phyloP scores from a whole-genome alignment of 345 rosid species.

The Salix purpurea region DNA sequence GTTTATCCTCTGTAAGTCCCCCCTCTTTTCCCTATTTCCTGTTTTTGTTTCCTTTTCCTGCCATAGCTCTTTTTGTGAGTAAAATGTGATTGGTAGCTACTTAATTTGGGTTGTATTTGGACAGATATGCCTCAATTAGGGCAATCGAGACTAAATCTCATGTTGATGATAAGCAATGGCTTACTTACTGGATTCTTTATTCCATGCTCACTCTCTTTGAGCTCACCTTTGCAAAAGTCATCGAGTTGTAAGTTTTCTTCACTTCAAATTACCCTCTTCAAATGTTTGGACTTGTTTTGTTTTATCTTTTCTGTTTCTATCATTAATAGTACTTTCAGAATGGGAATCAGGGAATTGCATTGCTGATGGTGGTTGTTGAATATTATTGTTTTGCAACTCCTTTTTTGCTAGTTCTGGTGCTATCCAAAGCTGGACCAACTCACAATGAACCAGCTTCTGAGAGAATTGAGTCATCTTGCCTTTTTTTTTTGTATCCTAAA shows the following conservation, averaged over 20 bases:
- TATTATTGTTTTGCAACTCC: neutral
- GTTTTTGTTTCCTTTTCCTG: neutral
- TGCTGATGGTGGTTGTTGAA: neutral
- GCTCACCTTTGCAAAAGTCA: slow-evolving; percentile 82
- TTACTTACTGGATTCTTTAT: slow-evolving; percentile 92
- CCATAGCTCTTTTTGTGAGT: neutral
- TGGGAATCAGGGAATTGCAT: neutral
- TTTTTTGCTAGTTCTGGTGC: neutral
- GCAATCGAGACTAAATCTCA: slow-evolving; percentile 87
- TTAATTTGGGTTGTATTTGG: slow-evolving; percentile 9
- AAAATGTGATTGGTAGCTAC: slow-evolving; percentile 12
- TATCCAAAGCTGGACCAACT: neutral
- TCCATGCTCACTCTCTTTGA: slow-evolving; percentile 82
- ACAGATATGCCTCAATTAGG: slow-evolving; percentile 75
- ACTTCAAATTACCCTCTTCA: no score
- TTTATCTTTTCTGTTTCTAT: neutral
- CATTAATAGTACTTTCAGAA: neutral
- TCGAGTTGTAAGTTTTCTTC: slow-evolving; percentile 60
- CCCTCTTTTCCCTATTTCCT: neutral
- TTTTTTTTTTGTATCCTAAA: neutral
- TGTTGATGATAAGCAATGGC: slow-evolving; percentile 88
- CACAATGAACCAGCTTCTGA: neutral
- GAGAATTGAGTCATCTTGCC: neutral
- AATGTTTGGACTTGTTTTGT: neutral
- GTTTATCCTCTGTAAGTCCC: slow-evolving; percentile 87